phyloP scores from a whole-genome alignment of 371 early-diverging fungal genomes.

The Syncephalastrum contaminatum region DNA sequence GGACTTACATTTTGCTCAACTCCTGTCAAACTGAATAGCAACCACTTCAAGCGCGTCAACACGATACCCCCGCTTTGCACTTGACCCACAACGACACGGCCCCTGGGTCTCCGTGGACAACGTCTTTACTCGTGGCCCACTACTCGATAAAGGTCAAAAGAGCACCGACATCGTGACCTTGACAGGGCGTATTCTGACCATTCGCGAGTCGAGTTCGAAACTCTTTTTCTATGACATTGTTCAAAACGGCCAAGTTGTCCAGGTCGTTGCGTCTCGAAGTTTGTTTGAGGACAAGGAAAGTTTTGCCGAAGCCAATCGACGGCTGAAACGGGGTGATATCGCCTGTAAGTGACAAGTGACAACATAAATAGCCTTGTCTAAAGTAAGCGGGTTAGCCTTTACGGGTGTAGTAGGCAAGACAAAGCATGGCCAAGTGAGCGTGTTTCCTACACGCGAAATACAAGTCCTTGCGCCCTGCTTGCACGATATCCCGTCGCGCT shows the following conservation, averaged over 20 bases:
- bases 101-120: conserved; percentile 29
- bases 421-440: conserved; percentile 78
- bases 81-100: conserved; percentile 26
- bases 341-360: conserved; percentile 44
- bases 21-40: no score
- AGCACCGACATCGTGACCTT: conserved; percentile 29
- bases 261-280: conserved; percentile 65
- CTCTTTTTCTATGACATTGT: conserved; percentile 73
- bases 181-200: conserved; percentile 63
- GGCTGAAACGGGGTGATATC: conserved; percentile 66
- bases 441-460: conserved; percentile 62
- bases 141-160: conserved; percentile 33
- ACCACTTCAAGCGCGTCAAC: no score
- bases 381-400: conserved; percentile 45
- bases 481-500: conserved; percentile 72
- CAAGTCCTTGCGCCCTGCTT: conserved; percentile 89
- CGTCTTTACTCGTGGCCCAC: conserved; percentile 13
- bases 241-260: conserved; percentile 62
- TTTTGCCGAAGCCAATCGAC: conserved; percentile 45
- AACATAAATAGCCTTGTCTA: background rate
- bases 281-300: conserved; percentile 43
- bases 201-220: conserved; percentile 71
- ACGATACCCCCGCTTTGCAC: conserved; percentile 34
- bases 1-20: no score
- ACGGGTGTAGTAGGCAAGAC: conserved; percentile 80